A percentile compares a stretch with the other conserved stretches of the same genome.
phyloP scores from a whole-genome alignment of 345 rosid genomes.

The Clausena lansium region DNA sequence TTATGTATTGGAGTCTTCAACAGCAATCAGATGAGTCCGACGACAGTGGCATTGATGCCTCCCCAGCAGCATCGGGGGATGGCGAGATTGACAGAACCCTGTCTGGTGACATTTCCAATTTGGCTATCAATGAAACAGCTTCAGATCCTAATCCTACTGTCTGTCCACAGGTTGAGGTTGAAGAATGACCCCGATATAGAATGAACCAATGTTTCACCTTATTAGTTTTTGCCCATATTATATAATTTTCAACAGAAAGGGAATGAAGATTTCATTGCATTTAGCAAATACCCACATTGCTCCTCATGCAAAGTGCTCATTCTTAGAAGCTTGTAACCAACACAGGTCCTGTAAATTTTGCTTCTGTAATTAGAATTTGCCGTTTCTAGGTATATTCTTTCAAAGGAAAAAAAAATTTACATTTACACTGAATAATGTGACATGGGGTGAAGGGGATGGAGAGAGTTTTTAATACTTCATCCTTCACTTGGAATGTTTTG shows the following conservation, averaged over 20 bases:
- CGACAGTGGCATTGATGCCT: conserved; percentile 24
- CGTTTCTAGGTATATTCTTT: conserved; percentile 10
- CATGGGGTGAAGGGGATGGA: not conserved
- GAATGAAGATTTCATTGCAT: not conserved
- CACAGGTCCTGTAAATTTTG: conserved; percentile 12
- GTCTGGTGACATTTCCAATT: conserved; percentile 31
- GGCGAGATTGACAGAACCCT: conserved; percentile 24
- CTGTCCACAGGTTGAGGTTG: not conserved
- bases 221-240: not conserved
- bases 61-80: conserved; percentile 20
- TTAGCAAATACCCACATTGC: not conserved
- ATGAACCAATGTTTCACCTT: conserved; percentile 12
- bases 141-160: conserved; percentile 6
- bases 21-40: conserved; percentile 42
- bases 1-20: conserved; percentile 96
- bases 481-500: not conserved
- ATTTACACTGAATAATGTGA: conserved; percentile 12
- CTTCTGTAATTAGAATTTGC: conserved; percentile 13
- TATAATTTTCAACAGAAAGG: not conserved
- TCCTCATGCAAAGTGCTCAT: not conserved
- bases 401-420: not conserved
- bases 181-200: conserved; percentile 2
- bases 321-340: conserved; percentile 3
- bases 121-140: conserved; percentile 24
- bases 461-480: conserved; percentile 7